Percentiles rank a stretch among this genome's conserved stretches.
Conservation (phyloP, 495 filamentous ascomycete genomes). For the Penicillium subrubescens region DNA sequence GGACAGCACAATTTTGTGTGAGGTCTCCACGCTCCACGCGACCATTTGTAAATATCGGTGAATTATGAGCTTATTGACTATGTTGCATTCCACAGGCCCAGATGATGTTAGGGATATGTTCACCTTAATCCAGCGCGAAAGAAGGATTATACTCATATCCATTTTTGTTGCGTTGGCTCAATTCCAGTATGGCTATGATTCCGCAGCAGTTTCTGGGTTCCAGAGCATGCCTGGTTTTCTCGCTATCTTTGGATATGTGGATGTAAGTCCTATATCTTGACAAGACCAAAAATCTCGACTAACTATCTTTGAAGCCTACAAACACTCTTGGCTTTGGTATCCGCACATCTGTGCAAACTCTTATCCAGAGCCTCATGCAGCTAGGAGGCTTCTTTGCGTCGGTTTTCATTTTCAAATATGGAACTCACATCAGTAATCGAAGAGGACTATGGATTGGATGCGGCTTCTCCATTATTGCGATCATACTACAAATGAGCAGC, state of each 20-base stretch:
- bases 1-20: neutral
- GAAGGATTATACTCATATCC: neutral
- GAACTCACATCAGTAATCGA: neutral
- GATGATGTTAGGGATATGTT: neutral
- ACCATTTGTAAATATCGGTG: neutral
- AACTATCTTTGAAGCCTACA: neutral
- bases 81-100: neutral
- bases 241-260: neutral
- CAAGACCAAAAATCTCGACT: neutral
- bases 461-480: neutral
- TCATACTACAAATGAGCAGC: neutral
- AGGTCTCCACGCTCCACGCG: neutral
- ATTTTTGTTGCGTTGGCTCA: neutral
- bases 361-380: conserved; percentile 3
- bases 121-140: neutral
- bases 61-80: neutral
- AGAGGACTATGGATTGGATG: conserved; percentile 1
- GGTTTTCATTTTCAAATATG: conserved; percentile 11
- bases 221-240: conserved; percentile 9
- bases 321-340: neutral
- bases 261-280: neutral
- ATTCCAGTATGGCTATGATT: conserved; percentile 12
- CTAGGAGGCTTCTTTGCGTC: neutral
- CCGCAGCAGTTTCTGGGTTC: conserved; percentile 4
- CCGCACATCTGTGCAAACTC: neutral